Percentiles rank a stretch among this genome's conserved stretches.
Evolutionary conservation across 768 basidiomycete species (phyloP).

Genomic region (Mycena latifolia): DNA sequence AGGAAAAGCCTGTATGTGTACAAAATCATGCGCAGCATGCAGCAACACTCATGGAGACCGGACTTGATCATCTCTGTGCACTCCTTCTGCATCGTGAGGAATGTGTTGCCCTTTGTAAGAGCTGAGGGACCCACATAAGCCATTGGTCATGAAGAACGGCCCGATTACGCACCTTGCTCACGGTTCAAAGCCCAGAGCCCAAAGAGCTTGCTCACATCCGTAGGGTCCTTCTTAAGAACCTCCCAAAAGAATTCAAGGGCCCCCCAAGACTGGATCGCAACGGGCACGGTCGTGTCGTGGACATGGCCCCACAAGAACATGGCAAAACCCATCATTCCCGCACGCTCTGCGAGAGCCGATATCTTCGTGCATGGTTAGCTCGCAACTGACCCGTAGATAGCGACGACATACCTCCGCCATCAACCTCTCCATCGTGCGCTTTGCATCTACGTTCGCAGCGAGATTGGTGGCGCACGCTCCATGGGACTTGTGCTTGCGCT

Average conservation of each 20-base stretch:
- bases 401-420: neutral
- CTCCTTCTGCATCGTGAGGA: no score
- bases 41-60: no score
- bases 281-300: neutral
- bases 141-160: no score
- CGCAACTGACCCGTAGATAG: neutral
- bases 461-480: neutral
- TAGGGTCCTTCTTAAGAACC: neutral
- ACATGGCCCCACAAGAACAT: neutral
- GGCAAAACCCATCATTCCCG: neutral
- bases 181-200: neutral
- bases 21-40: no score
- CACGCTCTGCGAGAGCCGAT: neutral
- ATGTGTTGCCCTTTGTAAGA: no score
- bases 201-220: neutral
- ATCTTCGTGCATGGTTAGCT: neutral
- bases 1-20: no score
- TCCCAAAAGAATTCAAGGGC: neutral
- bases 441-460: neutral
- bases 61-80: no score
- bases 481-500: neutral
- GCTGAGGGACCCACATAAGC: no score
- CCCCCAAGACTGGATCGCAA: neutral
- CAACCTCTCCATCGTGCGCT: neutral
- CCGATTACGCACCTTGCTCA: neutral